Evolutionary conservation across 2,329 filamentous ascomycete genomes (phyloP).

Genomic region (Epichloe hybrida): DNA sequence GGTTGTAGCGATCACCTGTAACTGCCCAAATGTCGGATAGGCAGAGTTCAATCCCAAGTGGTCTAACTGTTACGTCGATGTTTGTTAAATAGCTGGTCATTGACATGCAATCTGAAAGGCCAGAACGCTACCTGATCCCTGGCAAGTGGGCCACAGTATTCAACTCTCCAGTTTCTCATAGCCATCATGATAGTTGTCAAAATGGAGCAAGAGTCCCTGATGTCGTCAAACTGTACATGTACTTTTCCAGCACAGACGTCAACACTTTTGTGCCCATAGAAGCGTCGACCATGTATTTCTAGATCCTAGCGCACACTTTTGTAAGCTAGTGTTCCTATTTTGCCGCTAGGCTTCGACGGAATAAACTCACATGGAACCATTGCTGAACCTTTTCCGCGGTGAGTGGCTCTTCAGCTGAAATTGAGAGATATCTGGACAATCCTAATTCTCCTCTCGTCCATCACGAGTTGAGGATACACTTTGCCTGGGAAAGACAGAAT

Average conservation of each 20-base stretch:
- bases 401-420: slow-evolving; percentile 22
- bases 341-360: not conserved
- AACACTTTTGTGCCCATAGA: slow-evolving; percentile 25
- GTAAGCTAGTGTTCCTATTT: not conserved
- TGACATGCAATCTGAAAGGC: not conserved
- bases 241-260: slow-evolving; percentile 28
- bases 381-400: slow-evolving; percentile 25
- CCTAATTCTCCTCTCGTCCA: slow-evolving; percentile 17
- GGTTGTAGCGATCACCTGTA: slow-evolving; percentile 15
- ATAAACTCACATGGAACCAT: slow-evolving; percentile 30
- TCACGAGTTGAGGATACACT: too few relatives aligned
- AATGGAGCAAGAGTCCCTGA: slow-evolving; percentile 42
- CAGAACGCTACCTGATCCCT: not conserved
- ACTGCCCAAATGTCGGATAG: slow-evolving; percentile 13
- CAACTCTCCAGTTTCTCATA: slow-evolving; percentile 30
- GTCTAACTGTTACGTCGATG: not conserved
- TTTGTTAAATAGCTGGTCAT: not conserved
- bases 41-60: not conserved
- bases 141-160: slow-evolving; percentile 11
- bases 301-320: slow-evolving; percentile 22
- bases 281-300: slow-evolving; percentile 17
- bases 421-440: slow-evolving; percentile 30
- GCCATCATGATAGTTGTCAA: slow-evolving; percentile 31
- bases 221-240: slow-evolving; percentile 44
- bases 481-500: not conserved